These are phyloP conservation scores for Cladophialophora yegresii DNA, from an alignment of 2,329 filamentous ascomycete species.

Conservation along the genomic window DNA sequence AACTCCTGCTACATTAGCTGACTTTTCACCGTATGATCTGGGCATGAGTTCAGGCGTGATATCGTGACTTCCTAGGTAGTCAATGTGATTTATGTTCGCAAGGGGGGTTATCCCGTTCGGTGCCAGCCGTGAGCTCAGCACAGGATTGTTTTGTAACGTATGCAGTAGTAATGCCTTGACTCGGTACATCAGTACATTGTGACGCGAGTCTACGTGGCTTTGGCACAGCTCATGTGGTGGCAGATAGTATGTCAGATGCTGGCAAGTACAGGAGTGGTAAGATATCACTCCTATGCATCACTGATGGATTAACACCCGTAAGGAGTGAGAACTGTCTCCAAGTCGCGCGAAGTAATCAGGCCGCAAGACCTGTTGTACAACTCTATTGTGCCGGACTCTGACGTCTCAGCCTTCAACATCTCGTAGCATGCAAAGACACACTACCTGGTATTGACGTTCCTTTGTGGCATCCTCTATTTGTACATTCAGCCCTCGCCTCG, in stretches of 20 bases:
- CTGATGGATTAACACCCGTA: not conserved
- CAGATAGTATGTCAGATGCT: not conserved
- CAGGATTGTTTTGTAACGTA: too few relatives aligned
- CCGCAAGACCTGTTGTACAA: constrained; percentile 8
- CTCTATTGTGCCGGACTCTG: constrained; percentile 5
- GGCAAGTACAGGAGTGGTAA: not conserved
- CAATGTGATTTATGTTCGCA: not conserved
- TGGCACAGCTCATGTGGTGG: not conserved
- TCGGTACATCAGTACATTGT: not conserved
- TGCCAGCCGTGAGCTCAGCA: too few relatives aligned
- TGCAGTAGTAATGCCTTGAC: too few relatives aligned
- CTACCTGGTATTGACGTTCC: not conserved
- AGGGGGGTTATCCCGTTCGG: too few relatives aligned
- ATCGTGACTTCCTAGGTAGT: not conserved
- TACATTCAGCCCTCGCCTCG: constrained; percentile 4
- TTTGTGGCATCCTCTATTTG: constrained; percentile 1
- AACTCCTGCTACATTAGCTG: not conserved
- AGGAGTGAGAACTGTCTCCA: not conserved
- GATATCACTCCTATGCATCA: not conserved
- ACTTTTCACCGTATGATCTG: not conserved
- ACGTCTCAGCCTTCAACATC: not conserved
- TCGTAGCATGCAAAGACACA: not conserved
- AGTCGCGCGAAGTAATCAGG: not conserved
- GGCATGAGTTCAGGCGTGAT: not conserved
- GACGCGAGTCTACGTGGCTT: not conserved